These are phyloP conservation scores for Mycena chlorophos DNA, from an alignment of 768 basidiomycete species.

Conservation along the genomic window DNA sequence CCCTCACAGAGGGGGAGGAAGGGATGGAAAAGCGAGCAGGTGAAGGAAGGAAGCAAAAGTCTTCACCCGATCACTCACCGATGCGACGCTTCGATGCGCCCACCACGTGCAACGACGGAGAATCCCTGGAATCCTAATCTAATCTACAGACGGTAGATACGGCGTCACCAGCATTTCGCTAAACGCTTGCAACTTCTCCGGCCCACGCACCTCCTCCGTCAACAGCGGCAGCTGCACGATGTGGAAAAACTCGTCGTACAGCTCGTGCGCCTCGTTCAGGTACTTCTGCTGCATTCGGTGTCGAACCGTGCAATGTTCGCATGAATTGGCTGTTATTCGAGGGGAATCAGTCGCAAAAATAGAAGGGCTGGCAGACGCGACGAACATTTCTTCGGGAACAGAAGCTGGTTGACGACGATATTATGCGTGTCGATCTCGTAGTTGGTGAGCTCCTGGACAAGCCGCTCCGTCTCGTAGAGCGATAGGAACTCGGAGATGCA, in stretches of 20 bases:
- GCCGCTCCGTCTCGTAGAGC: constrained; percentile 96
- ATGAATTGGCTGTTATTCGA: constrained; percentile 69
- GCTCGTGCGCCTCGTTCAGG: constrained; percentile 91
- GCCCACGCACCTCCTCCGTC: constrained; percentile 95
- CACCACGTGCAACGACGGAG: no score
- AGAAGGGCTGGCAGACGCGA: constrained; percentile 9
- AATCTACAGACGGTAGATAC: constrained; percentile 60
- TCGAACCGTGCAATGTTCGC: constrained; percentile 92
- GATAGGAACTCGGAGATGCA: constrained; percentile 99
- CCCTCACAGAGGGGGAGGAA: not conserved
- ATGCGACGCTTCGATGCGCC: no score
- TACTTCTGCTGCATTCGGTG: constrained; percentile 99
- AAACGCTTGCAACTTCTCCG: constrained; percentile 89
- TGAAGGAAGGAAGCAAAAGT: not conserved
- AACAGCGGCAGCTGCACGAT: constrained; percentile 90
- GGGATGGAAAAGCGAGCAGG: not conserved
- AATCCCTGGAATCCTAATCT: no score
- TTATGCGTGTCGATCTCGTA: constrained; percentile 98
- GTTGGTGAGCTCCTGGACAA: constrained; percentile 92
- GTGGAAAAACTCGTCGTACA: constrained; percentile 98
- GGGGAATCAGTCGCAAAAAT: not conserved
- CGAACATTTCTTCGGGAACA: constrained; percentile 90
- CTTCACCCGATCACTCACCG: no score
- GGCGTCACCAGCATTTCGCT: constrained; percentile 89
- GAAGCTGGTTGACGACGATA: constrained; percentile 95